phyloP scores from a whole-genome alignment of 176 grass and related monocot species.

The Aechmea fasciata region DNA sequence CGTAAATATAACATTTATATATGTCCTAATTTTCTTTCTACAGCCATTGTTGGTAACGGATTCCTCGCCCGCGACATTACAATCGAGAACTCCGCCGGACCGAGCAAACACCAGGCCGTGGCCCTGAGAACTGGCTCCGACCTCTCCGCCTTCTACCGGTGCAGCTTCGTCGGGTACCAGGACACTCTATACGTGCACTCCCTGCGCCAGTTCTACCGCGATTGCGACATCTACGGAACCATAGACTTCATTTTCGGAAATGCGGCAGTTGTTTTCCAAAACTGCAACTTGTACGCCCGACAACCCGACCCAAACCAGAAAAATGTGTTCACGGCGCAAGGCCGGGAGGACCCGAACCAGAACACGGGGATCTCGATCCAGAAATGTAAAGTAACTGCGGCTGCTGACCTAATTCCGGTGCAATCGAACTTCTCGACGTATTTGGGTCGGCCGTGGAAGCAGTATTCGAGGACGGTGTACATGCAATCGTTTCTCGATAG shows the following conservation, averaged over 20 bases:
- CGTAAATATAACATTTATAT: background rate
- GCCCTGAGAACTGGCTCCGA: constrained; percentile 52
- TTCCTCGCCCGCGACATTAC: constrained; percentile 67
- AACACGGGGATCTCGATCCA: constrained; percentile 83
- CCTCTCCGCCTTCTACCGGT: constrained; percentile 51
- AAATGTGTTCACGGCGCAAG: constrained; percentile 72
- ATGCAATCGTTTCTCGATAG: constrained; percentile 44
- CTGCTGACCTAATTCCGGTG: constrained; percentile 35
- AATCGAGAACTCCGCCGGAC: constrained; percentile 57
- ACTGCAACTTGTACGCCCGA: constrained; percentile 68
- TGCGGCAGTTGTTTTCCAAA: constrained; percentile 56
- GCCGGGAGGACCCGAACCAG: constrained; percentile 65
- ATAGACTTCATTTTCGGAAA: constrained; percentile 80
- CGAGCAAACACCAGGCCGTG: constrained; percentile 71
- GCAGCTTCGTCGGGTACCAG: constrained; percentile 80
- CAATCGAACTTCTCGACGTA: constrained; percentile 36
- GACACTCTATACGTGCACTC: constrained; percentile 87
- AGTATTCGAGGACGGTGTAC: constrained; percentile 60
- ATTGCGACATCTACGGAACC: constrained; percentile 82
- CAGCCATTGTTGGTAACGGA: constrained; percentile 61
- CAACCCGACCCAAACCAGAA: constrained; percentile 40
- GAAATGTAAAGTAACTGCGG: constrained; percentile 52
- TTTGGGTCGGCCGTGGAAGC: constrained; percentile 69
- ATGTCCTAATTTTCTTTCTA: background rate
- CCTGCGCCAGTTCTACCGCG: constrained; percentile 74